Base-by-base conservation (phyloP, 495 filamentous ascomycete genomes). In the Penicillium pulvis region DNA sequence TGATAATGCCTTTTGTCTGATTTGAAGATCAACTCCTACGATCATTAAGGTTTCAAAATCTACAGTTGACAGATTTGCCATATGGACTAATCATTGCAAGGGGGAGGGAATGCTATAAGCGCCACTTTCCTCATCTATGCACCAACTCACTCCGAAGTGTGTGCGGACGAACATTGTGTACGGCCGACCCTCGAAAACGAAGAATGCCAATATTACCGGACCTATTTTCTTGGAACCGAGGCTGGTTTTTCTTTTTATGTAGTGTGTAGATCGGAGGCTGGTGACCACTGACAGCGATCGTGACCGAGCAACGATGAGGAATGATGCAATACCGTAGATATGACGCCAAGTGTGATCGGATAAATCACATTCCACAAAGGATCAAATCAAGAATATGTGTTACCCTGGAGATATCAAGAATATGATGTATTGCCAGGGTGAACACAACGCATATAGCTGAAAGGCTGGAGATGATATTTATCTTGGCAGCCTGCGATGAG, bases 281-380 rank as follows among this genome's bases (percentile, higher is more conserved):
- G 9, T 4, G 10, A 28, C 28, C 6, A 28, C 4, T 28, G 28
- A 28, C 6, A 28, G 28, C 6, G 28, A 28, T 4, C 28, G 28
- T 28, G 28, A 51, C 9, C 48, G 31, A 31, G 24, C 30, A 16
- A 19, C 9, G 17, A 24, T 39, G 49, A 20, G 17, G 14, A 50
- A 55, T 55, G 52, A 55, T 55, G 52, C n/a, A 55, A 47, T 55
- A 14, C 17, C 45, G 30, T 28, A 48, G 19, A 26, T 16, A 30
- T n/a, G 35, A 30, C 26, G 30, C 35, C 4, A 17, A 28, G 16
- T 1, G 4, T 41, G 14, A 12, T 19, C 31, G 55, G 39, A 49
- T 51, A 0, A 35, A 44, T 50, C 46, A 43, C 55, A 57, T 57
- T 57, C 47, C 55, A 24, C 43, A n/a, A 5, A 5, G 24, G 33